Percentiles rank a stretch among this genome's conserved stretches.
Conservation (phyloP, 345 rosid species). For the Hibiscus mutabilis region DNA sequence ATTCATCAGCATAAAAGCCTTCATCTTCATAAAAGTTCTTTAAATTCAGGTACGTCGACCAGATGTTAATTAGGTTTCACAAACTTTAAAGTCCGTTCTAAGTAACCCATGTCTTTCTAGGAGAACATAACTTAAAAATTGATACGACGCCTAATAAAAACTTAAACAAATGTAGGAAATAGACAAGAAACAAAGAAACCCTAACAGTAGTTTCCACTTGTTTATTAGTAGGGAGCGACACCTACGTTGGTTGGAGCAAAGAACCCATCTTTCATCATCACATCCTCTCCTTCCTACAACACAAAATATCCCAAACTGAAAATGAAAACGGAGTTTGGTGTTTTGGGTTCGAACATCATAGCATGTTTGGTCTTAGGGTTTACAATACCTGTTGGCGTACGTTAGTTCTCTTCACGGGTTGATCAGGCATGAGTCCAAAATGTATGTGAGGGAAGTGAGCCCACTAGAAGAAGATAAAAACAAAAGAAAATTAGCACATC, state of each 20-base stretch:
- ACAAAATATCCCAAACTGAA: not conserved
- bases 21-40: slow-evolving; percentile 5
- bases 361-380: not conserved
- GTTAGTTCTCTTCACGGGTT: slow-evolving; percentile 89
- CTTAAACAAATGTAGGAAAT: not conserved
- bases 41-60: not conserved
- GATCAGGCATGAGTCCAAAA: slow-evolving; percentile 95
- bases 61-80: not conserved
- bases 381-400: slow-evolving; percentile 57
- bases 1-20: slow-evolving; percentile 13
- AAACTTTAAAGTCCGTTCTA: not conserved
- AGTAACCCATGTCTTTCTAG: not conserved
- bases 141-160: not conserved
- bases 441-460: slow-evolving; percentile 98
- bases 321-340: not conserved
- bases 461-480: slow-evolving; percentile 43
- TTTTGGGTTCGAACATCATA: not conserved
- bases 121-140: not conserved
- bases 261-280: slow-evolving; percentile 71
- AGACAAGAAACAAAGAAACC: slow-evolving; percentile 3
- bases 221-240: slow-evolving; percentile 49
- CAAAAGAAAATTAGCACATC: not conserved
- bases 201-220: slow-evolving; percentile 5
- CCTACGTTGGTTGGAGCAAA: slow-evolving; percentile 66
- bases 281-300: slow-evolving; percentile 68